Percentiles rank a stretch among this genome's conserved stretches.
phyloP scores from a whole-genome alignment of 805 yeast genomes.

The Yarrowia phangngaensis region DNA sequence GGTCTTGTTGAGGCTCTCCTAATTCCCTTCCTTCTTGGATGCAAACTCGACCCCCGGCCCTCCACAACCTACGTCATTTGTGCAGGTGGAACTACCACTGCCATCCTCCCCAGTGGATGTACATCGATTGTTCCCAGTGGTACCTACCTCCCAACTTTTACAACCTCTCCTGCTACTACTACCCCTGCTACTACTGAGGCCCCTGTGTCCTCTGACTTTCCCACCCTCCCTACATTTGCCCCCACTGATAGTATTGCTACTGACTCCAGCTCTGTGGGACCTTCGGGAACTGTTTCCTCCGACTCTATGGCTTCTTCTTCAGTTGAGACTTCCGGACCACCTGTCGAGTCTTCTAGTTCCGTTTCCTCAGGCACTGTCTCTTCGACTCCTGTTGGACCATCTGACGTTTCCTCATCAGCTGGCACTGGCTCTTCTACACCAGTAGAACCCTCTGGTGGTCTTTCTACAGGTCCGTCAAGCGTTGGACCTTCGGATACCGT shows the following conservation, averaged over 20 bases:
- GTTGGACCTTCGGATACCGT: too few relatives aligned
- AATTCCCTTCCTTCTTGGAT: constrained; percentile 9
- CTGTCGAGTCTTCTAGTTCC: neutral
- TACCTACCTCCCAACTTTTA: constrained; percentile 3
- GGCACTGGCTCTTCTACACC: too few relatives aligned
- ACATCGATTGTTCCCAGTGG: constrained; percentile 21
- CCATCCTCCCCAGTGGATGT: constrained; percentile 5
- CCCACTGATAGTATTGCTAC: neutral
- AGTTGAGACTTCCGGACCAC: neutral
- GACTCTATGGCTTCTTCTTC: neutral
- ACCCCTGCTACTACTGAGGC: neutral
- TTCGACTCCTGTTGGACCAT: too few relatives aligned
- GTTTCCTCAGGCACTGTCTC: neutral
- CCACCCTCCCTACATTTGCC: neutral
- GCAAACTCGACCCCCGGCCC: constrained; percentile 14
- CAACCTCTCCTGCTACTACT: neutral
- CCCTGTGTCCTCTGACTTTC: neutral
- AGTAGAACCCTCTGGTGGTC: too few relatives aligned
- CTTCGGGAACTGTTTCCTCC: neutral
- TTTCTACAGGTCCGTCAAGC: too few relatives aligned
- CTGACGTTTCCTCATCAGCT: too few relatives aligned
- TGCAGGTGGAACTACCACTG: constrained; percentile 1
- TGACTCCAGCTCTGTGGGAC: neutral
- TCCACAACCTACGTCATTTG: constrained; percentile 19
- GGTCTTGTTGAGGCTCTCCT: constrained; percentile 10